Conservation (phyloP, 176 grass and related monocot genomes). For the Avena sativa region DNA sequence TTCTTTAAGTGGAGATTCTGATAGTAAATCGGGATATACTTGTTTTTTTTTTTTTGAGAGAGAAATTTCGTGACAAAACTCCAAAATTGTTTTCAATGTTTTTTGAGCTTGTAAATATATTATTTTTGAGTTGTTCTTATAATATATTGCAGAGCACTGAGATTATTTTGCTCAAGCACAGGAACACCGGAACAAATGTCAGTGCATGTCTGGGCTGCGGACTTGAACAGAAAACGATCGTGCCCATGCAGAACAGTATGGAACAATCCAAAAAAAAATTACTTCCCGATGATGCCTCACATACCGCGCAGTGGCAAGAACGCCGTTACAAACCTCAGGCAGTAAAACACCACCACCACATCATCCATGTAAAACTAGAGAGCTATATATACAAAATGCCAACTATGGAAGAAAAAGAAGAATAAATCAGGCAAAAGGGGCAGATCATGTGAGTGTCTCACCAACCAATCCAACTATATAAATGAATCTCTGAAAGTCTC, state of each 20-base stretch:
- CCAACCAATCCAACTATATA: slow-evolving; percentile 62
- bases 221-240: not conserved
- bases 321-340: slow-evolving; percentile 21
- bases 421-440: slow-evolving; percentile 51
- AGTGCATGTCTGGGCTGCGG: not conserved
- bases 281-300: not conserved
- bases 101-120: too few species aligned
- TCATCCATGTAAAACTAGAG: slow-evolving; percentile 50
- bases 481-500: slow-evolving; percentile 57
- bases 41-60: too few species aligned
- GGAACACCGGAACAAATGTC: not conserved
- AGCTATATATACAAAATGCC: slow-evolving; percentile 46
- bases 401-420: slow-evolving; percentile 16
- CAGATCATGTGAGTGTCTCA: slow-evolving; percentile 44
- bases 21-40: too few species aligned
- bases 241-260: not conserved
- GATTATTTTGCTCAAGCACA: too few species aligned
- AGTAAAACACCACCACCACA: slow-evolving; percentile 23
- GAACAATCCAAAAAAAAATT: not conserved
- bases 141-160: too few species aligned
- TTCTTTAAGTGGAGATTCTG: too few species aligned
- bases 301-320: slow-evolving; percentile 12
- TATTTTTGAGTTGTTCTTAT: too few species aligned
- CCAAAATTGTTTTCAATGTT: too few species aligned
- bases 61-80: too few species aligned